Evolutionary conservation across 75 land plant species (phyloP), one percentile per base, ranked within the genome.

Genomic region (Cupressus sempervirens): DNA sequence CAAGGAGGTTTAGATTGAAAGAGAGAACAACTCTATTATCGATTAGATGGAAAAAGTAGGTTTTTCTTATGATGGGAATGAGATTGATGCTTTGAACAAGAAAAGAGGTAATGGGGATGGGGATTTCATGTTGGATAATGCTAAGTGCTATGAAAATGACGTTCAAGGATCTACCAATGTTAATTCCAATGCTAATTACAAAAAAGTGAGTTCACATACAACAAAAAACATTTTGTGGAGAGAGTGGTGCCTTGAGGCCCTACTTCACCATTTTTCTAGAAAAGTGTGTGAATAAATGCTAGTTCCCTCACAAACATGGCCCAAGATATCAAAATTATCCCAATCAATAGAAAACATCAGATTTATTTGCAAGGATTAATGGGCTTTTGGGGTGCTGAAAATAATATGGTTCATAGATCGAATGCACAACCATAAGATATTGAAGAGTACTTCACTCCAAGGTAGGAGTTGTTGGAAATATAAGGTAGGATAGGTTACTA

Each of bases 291-390:
- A 62, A 92, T 92, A 68, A 85, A 97, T 58, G 97, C 98, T 67
- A 90, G 95, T 20, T 94, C 97, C 32, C 58, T 96, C 48, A 83
- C 89, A 35, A 96, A 93, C 83, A 58, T 93, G 84, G 95, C 95
- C 30, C 93, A 94, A 18, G 81, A 87, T 0, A 56, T 95, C 30
- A 94, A 86, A 23, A 77, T 84, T 72, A 85, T 94, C 75, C 87
- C 90, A 3, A 62, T 81, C 14, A 87, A 89, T 83, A 83, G 36
- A 14, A 81, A 84, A 70, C 87, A 82, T 82, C 84, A 72, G 4
- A 77, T 7, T 14, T 38, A 77, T 14, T 88, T 93, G 85, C 86
- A 88, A 79, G 53, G 85, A 58, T 67, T 85, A 10, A 52, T 91
- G 88, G 92, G 90, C 7, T 88, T 89, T 82, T 87, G 85, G 26